Base-by-base conservation (phyloP, 768 basidiomycete species). In the Lentinula boryana region DNA sequence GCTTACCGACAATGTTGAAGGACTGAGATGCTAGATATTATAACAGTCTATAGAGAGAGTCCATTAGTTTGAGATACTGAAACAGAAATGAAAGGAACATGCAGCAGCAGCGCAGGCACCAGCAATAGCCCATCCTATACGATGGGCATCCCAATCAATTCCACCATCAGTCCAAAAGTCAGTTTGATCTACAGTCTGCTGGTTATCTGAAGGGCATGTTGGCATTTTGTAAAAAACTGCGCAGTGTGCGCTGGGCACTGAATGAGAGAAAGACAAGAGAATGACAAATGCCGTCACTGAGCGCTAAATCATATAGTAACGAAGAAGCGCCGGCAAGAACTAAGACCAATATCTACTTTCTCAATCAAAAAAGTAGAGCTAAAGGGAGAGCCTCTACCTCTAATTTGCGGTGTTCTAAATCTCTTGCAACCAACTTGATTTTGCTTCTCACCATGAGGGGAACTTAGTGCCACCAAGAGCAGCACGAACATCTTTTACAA, bases 51-150 rank as follows among this genome's bases (percentile, higher is more conserved):
- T 21, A 41, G 10, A 12, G 40, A 10, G 55, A 23, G 9, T 18
- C 21, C 46, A 12, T 18, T 23, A 27, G 3, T 43, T 46, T 55
- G 13, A 48, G 49, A 44, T 49, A 49, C 16, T 23, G 31, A 31
- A 32, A 63, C 12, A 32, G 0, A 9, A 16, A 23, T 21, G 23
- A 15, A 41, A 40, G 13, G 48, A 21, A 76, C 84, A 58, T 62
- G 86, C 85, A 50, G 80, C 56, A 48, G 70, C 68, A 1, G 86
- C 69, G 64, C 82, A 84, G 2, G 69, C 77, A 32, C 86, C 87
- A 8, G 85, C 78, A 43, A 87, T 74, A 12, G 82, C 76, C 87
- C 87, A 87, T 31, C 86, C 86, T 63, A 85, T 81, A 60, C 78
- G 72, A 69, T 87, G 86, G 6, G 70, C 68, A 63, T 83, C 80